Base-by-base conservation (phyloP, 495 filamentous ascomycete genomes). In the Paragyromitra xinjiangensis region DNA sequence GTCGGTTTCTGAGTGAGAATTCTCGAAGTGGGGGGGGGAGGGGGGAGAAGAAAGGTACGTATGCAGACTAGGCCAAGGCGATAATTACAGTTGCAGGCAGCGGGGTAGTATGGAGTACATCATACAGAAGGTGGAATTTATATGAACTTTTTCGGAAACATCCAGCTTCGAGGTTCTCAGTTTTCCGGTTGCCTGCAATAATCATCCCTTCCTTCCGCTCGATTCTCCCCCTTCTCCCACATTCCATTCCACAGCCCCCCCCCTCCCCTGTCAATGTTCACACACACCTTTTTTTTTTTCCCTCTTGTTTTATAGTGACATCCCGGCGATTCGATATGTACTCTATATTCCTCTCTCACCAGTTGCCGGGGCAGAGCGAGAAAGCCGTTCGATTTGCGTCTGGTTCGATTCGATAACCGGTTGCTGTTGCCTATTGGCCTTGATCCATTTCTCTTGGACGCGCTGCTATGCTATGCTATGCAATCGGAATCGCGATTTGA, bases 71-170 rank as follows among this genome's bases (percentile, higher is more conserved):
- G 62, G 55, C 55, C 64, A 48, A 61, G 59, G 29, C 59, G 45
- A 71, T 59, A 40, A 55, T 65, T 40, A 56, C 62, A 73, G 48
- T 53, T 69, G 66, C 37, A 58, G 65, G 66, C 53, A 73, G 74
- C 42, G 61, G 70, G 74, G 74, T 72, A 71, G 61, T 16, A 68
- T 29, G 19, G 19, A 22, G 19, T 65, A 72, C 44, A 63, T 63
- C 39, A 42, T 61, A 61, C 26, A 34, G 16, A 58, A 12, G 29
- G 9, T 42, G 37, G 48, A 69, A 55, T 75, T 63, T 75, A 66
- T 72, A 71, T 73, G 69, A 77, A 73, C 61, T 61, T 42, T 75
- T 53, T 70, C 73, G 66, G 66, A 70, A 75, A 75, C 65, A 70
- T 70, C 58, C 22, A 51, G 61, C 45, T 63, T 64, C 29, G 53